These are phyloP conservation scores for Darksidea phi DNA, from an alignment of 495 filamentous ascomycete genomes.

Conservation along the genomic window DNA sequence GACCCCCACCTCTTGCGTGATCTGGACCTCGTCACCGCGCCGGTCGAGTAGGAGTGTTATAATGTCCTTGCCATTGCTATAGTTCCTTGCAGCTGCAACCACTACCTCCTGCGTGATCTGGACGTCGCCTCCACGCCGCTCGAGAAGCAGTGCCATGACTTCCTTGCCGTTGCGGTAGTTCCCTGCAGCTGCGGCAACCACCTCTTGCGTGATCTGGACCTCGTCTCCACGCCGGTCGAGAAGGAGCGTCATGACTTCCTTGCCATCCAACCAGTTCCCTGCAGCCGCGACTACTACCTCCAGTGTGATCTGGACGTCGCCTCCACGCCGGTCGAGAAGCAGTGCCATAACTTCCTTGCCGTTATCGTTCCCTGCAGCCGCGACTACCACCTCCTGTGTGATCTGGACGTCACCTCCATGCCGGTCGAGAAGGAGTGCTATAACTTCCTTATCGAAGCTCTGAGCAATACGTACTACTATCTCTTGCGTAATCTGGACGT, in stretches of 20 bases:
- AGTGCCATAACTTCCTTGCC: conserved; percentile 26
- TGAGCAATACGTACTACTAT: too few species aligned
- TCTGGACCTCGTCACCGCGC: too few species aligned
- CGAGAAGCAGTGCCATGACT: conserved; percentile 21
- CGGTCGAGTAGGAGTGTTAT: too few species aligned
- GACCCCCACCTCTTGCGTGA: too few species aligned
- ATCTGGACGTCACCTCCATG: too few species aligned
- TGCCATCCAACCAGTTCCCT: conserved; percentile 3
- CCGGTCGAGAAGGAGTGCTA: too few species aligned
- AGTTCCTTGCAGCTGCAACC: conserved; percentile 9
- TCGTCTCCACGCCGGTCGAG: conserved; percentile 16
- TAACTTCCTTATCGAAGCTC: too few species aligned
- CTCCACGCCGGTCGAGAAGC: conserved; percentile 16
- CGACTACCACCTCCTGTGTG: conserved; percentile 7
- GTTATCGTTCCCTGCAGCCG: conserved; percentile 12
- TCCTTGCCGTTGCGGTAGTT: conserved; percentile 18
- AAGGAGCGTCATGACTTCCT: conserved; percentile 21
- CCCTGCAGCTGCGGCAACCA: conserved; percentile 16
- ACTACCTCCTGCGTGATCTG: conserved; percentile 18
- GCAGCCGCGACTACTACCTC: conserved; percentile 13
- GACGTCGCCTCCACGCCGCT: conserved; percentile 12
- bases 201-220: conserved; percentile 30
- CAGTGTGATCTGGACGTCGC: conserved; percentile 12
- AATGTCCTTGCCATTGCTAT: not conserved
- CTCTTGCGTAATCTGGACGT: too few species aligned